Evolutionary conservation across 2,329 filamentous ascomycete species (phyloP).

Genomic region (Aspergillus candidus): DNA sequence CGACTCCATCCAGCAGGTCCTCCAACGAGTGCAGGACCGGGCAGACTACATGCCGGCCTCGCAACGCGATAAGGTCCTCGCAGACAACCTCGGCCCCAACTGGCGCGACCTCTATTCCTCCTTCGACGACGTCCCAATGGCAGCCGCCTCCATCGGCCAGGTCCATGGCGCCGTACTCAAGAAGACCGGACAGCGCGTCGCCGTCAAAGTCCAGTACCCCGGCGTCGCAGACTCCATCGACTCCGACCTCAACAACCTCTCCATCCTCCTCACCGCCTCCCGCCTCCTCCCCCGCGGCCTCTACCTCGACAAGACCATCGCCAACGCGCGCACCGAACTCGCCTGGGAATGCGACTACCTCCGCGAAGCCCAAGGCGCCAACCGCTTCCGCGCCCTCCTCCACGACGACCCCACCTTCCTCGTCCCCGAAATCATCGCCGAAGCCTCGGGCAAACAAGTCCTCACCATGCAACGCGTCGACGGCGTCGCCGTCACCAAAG

Average conservation of each 20-base stretch:
- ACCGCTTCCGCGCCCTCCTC: constrained; percentile 71
- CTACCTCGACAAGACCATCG: constrained; percentile 95
- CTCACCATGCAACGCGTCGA: constrained; percentile 90
- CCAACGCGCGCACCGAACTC: constrained; percentile 84
- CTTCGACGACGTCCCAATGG: constrained; percentile 88
- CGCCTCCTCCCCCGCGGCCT: constrained; percentile 84
- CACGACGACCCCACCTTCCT: constrained; percentile 69
- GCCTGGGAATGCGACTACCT: constrained; percentile 96
- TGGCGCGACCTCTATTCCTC: constrained; percentile 79
- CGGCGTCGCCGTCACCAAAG: constrained; percentile 77
- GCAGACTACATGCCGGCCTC: constrained; percentile 97
- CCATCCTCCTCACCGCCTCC: constrained; percentile 82
- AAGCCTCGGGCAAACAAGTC: constrained; percentile 79
- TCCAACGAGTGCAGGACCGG: constrained; percentile 90
- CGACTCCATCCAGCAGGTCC: constrained; percentile 74
- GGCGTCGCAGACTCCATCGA: constrained; percentile 94
- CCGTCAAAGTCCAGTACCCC: constrained; percentile 96
- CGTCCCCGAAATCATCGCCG: constrained; percentile 69
- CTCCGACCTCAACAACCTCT: constrained; percentile 90
- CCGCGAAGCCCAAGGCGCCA: constrained; percentile 76
- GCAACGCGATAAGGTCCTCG: constrained; percentile 80
- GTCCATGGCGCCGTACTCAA: constrained; percentile 81
- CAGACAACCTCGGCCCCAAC: constrained; percentile 68
- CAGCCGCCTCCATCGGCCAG: constrained; percentile 93
- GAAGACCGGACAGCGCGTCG: constrained; percentile 68